Evolutionary conservation across 73 alveolate genomes (phyloP).

Genomic region (Stentor roeselii): DNA sequence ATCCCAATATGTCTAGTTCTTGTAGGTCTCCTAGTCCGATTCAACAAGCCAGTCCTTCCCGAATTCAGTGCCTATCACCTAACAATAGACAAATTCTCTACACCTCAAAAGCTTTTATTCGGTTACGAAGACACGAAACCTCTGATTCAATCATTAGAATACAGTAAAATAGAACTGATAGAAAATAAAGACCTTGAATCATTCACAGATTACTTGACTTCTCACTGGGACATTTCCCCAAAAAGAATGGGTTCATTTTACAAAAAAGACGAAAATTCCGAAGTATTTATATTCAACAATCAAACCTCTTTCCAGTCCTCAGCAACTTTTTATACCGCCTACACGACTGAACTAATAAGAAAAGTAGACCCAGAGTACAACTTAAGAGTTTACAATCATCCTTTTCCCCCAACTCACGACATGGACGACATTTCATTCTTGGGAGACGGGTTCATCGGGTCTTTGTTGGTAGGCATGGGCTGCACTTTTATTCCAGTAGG

Average conservation of each 20-base stretch:
- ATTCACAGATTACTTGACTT: constrained; percentile 34
- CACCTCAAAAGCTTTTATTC: too few relatives aligned
- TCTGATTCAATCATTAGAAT: background rate
- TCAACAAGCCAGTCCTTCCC: background rate
- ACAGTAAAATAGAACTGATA: background rate
- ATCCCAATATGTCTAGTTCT: constrained; percentile 75
- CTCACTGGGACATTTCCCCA: constrained; percentile 23
- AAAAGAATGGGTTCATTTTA: constrained; percentile 45
- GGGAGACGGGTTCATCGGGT: constrained; percentile 26
- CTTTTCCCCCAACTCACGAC: constrained; percentile 23
- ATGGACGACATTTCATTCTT: background rate
- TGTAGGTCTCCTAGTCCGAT: constrained; percentile 47
- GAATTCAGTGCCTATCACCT: background rate
- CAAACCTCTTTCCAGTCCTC: constrained; percentile 1
- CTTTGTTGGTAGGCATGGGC: constrained; percentile 28
- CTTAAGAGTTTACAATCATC: constrained; percentile 16
- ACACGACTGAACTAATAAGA: background rate
- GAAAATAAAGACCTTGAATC: background rate
- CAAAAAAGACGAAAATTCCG: constrained; percentile 28
- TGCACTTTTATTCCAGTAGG: constrained; percentile 36
- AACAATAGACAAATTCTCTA: background rate
- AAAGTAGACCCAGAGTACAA: background rate
- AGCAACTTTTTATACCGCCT: constrained; percentile 11
- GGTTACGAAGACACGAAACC: background rate
- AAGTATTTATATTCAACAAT: constrained; percentile 26